Evolutionary conservation across 1,284 basidiomycete genomes (phyloP), one percentile per base, ranked within the genome.

Genomic region (Papiliotrema terrestris): DNA sequence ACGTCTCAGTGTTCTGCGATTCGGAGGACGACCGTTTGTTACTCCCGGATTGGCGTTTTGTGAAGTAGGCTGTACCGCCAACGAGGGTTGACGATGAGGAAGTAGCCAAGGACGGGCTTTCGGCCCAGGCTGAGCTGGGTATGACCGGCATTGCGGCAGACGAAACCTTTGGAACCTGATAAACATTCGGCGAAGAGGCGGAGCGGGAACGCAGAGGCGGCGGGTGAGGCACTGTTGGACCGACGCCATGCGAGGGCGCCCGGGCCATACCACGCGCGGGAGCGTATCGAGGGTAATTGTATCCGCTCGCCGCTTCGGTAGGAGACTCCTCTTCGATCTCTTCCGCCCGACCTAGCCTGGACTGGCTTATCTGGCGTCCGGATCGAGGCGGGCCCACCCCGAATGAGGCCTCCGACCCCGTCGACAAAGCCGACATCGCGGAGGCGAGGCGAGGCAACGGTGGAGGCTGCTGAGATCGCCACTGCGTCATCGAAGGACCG

Each of bases 401-500:
- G 32, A 68, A 72, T 5, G 69, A 72, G 6, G 67, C 62, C 29
- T 75, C 74, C 11, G 72, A 69, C 22, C 57, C 46, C 17, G 60
- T 63, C 2, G 68, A 71, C 56, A 69, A 52, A 13, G 63, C 59
- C 2, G 71, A 69, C 50, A 62, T 61, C 13, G 57, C 60, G 1
- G 71, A 73, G 2, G 61, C 56, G 43, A 73, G 53, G 15, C 69
- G 65, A n/a, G 72, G 72, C 36, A 71, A 49, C 8, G 66, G 65
- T 72, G 49, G 68, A 82, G 79, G 78, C 42, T 78, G 78, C 64
- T 78, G 75, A 36, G 68, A 69, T 62, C 84, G 78, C 87, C 87
- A 88, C 59, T 85, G 84, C 1, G 80, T 78, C 77, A 88, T 84
- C 19, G 81, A 78, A 17, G 82, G 78, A 2, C 86, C 84, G 60